Conservation (phyloP, 169 alveolate genomes). For the Babesia ovata region DNA sequence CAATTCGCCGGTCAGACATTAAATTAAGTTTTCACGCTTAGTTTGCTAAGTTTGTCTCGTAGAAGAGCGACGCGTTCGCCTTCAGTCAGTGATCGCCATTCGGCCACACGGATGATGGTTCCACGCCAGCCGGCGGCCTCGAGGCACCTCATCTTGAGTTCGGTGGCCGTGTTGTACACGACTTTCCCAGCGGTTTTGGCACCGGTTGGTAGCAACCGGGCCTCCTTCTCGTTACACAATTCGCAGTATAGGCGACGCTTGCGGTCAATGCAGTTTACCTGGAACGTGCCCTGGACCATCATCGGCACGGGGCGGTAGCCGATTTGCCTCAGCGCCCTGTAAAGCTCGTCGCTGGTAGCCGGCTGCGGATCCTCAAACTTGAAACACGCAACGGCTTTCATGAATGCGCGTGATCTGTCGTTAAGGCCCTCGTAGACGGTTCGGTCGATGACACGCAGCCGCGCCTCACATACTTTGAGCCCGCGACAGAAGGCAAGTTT, state of each 20-base stretch:
- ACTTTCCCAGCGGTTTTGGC: neutral
- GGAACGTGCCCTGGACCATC: slow-evolving; percentile 34
- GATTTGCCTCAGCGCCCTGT: slow-evolving; percentile 19
- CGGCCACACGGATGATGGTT: slow-evolving; percentile 5
- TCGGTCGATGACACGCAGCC: slow-evolving; percentile 31
- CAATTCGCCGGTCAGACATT: neutral
- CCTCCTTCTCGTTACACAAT: slow-evolving; percentile 32
- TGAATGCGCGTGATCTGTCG: slow-evolving; percentile 2
- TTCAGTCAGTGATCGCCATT: slow-evolving; percentile 17
- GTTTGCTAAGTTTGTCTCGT: neutral
- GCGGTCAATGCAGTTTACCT: slow-evolving; percentile 36
- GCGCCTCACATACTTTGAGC: slow-evolving; percentile 41
- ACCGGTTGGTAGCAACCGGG: neutral
- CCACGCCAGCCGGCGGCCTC: slow-evolving; percentile 60
- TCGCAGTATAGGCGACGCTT: slow-evolving; percentile 28
- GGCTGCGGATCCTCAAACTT: slow-evolving; percentile 14
- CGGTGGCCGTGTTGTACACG: slow-evolving; percentile 11
- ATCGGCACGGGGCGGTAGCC: slow-evolving; percentile 32
- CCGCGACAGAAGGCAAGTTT: slow-evolving; percentile 60
- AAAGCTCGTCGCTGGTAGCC: neutral
- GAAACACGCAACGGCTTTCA: slow-evolving; percentile 18
- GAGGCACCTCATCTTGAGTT: slow-evolving; percentile 41
- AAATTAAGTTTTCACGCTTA: neutral
- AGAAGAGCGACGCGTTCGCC: slow-evolving; percentile 7
- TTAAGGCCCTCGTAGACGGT: slow-evolving; percentile 11